phyloP scores from a whole-genome alignment of 768 basidiomycete genomes.

The Calocybe gangraenosa region DNA sequence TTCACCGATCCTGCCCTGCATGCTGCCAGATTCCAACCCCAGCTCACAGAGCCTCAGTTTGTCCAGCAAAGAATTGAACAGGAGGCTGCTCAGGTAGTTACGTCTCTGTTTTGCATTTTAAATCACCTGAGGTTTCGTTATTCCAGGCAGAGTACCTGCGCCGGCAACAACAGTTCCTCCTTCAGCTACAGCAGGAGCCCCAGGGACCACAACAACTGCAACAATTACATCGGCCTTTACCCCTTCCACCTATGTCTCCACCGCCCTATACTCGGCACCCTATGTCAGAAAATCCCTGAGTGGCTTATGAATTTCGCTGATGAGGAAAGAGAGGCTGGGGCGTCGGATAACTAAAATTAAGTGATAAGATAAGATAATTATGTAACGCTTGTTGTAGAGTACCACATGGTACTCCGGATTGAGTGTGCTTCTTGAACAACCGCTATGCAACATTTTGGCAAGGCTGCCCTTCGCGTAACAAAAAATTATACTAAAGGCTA shows the following conservation, averaged over 20 bases:
- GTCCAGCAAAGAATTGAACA: conserved; percentile 86
- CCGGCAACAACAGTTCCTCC: conserved; percentile 67
- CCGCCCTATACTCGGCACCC: too few relatives aligned
- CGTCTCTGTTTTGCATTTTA: conserved; percentile 31
- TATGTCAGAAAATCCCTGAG: too few relatives aligned
- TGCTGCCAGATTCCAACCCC: conserved; percentile 51
- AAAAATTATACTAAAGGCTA: conserved; percentile 98
- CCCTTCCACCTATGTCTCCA: conserved; percentile 43
- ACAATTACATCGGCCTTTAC: conserved; percentile 40
- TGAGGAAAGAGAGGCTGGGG: too few relatives aligned
- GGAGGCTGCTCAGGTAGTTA: conserved; percentile 64
- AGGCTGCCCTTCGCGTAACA: conserved; percentile 79
- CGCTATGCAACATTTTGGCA: conserved; percentile 76
- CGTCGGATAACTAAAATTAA: too few relatives aligned
- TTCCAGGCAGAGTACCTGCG: conserved; percentile 65
- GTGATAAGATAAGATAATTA: too few relatives aligned
- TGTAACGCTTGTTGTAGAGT: too few relatives aligned
- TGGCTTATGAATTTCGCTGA: too few relatives aligned
- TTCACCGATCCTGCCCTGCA: conserved; percentile 58
- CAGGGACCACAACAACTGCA: conserved; percentile 49
- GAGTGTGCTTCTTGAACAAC: conserved; percentile 1
- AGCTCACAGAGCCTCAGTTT: conserved; percentile 68
- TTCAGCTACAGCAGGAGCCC: conserved; percentile 49
- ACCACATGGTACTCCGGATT: too few relatives aligned
- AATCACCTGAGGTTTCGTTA: not conserved